Evolutionary conservation across 1,284 basidiomycete genomes (phyloP).

Genomic region (Meira miltonrushii): DNA sequence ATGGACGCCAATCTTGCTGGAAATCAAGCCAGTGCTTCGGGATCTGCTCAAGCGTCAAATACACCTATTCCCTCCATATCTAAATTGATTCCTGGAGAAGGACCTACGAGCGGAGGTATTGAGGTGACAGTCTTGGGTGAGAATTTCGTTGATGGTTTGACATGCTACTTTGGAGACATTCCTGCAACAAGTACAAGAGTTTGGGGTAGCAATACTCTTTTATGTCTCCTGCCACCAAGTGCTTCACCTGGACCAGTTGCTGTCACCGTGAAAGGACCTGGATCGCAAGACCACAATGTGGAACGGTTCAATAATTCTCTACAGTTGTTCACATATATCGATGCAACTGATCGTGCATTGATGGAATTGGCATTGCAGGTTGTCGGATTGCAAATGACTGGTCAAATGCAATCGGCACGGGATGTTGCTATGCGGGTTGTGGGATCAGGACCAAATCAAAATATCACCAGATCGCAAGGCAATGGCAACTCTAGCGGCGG

Average conservation of each 20-base stretch:
- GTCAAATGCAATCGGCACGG: constrained; percentile 83
- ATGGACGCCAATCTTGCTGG: neutral
- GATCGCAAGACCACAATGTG: constrained; percentile 18
- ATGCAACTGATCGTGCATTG: constrained; percentile 80
- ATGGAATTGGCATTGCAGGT: constrained; percentile 94
- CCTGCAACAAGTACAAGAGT: constrained; percentile 76
- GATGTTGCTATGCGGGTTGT: constrained; percentile 66
- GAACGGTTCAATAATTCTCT: constrained; percentile 13
- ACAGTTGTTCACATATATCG: constrained; percentile 70
- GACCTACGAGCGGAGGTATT: constrained; percentile 75
- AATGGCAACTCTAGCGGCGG: neutral
- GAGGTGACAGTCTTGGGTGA: constrained; percentile 86
- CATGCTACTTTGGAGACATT: constrained; percentile 81
- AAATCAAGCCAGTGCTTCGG: constrained; percentile 7
- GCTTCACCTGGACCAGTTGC: constrained; percentile 78
- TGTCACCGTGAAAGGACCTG: constrained; percentile 65
- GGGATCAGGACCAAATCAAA: constrained; percentile 27
- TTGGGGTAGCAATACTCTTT: constrained; percentile 89
- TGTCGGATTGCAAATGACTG: constrained; percentile 92
- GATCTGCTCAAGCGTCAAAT: constrained; percentile 21
- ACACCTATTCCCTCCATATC: constrained; percentile 38
- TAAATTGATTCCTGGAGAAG: constrained; percentile 68
- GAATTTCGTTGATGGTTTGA: constrained; percentile 61
- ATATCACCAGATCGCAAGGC: constrained; percentile 4
- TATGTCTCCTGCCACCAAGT: constrained; percentile 83